Evolutionary conservation across 106 monocot species (phyloP).

Genomic region (Amphibolis antarctica): DNA sequence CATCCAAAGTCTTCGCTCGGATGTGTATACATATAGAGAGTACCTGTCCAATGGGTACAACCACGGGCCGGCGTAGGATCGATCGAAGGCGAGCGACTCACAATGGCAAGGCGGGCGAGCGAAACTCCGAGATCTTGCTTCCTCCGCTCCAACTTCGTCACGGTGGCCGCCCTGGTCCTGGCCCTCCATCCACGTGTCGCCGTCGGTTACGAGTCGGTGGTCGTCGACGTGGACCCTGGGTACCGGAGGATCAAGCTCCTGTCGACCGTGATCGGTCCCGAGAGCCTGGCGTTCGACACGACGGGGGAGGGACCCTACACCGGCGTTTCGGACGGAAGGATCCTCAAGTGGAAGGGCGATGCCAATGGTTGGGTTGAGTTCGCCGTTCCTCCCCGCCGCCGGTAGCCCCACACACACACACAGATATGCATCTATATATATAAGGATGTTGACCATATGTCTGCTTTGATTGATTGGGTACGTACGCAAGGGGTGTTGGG

Average conservation of each 20-base stretch:
- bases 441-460: background rate
- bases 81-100: too few species aligned
- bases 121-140: too few species aligned
- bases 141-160: background rate
- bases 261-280: conserved; percentile 11
- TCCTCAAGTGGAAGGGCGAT: conserved; percentile 7
- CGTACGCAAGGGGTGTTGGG: conserved; percentile 3
- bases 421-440: background rate
- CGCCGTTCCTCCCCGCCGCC: background rate
- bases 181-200: background rate
- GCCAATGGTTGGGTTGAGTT: conserved; percentile 9
- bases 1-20: too few species aligned
- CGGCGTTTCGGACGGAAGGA: conserved; percentile 27
- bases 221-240: background rate
- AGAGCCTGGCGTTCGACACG: conserved; percentile 23
- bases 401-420: background rate
- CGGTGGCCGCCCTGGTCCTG: background rate
- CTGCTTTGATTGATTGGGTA: background rate
- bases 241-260: background rate
- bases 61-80: too few species aligned
- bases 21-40: too few species aligned
- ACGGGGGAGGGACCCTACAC: conserved; percentile 17
- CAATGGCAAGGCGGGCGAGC: too few species aligned
- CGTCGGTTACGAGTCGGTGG: background rate
- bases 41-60: too few species aligned